These are phyloP conservation scores for Russula vinacea DNA, from an alignment of 768 basidiomycete genomes.

Conservation along the genomic window DNA sequence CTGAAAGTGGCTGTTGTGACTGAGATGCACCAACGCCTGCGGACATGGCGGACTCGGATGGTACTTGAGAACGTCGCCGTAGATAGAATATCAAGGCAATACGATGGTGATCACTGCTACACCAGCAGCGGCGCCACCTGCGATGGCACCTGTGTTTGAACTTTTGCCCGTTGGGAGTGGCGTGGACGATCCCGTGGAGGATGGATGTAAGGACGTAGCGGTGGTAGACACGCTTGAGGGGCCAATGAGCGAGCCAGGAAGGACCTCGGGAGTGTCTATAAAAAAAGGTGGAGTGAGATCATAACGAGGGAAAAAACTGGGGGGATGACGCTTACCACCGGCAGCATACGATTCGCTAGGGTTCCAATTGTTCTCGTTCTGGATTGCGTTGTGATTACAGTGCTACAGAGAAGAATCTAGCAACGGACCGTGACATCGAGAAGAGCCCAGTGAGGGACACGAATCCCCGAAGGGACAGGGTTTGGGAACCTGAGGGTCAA, in stretches of 20 bases:
- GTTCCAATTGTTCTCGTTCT: background rate
- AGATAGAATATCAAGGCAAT: background rate
- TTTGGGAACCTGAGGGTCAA: background rate
- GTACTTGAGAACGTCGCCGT: background rate
- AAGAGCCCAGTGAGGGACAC: background rate
- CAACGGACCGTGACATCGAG: no score
- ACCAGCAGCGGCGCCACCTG: background rate
- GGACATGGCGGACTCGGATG: background rate
- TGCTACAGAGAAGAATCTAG: background rate
- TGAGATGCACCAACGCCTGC: background rate
- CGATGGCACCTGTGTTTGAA: constrained; percentile 3
- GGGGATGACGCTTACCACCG: background rate
- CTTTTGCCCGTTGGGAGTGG: background rate
- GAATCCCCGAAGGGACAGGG: background rate
- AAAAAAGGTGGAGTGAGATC: background rate
- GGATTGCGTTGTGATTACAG: background rate
- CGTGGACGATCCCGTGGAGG: background rate
- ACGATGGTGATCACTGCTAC: background rate
- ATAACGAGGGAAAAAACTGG: no score
- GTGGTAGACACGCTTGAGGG: background rate
- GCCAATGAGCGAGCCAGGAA: background rate
- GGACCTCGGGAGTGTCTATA: background rate
- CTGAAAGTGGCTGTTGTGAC: background rate
- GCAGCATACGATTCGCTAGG: background rate
- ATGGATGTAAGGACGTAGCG: no score